Evolutionary conservation across 768 basidiomycete species (phyloP), one percentile per base, ranked within the genome.

Genomic region (Russula foetens): DNA sequence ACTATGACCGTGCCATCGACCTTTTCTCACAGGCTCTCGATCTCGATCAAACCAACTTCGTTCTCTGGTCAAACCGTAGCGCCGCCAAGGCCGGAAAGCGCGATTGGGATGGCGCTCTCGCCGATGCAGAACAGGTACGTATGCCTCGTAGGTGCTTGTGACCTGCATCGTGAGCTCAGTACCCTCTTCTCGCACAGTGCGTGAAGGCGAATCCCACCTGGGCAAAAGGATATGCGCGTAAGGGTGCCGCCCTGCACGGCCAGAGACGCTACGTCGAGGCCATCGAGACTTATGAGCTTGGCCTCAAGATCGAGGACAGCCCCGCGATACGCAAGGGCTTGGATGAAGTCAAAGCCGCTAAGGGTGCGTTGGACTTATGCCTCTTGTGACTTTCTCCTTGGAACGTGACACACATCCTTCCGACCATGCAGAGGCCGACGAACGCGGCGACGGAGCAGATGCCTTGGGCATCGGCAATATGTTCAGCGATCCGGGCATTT

Each of bases 171-270:
- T n/a, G n/a, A n/a, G n/a, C n/a, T n/a, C n/a, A n/a, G n/a, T n/a
- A n/a, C n/a, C 24, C 17, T 12, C 15, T 33, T 35, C 38, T 45
- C 15, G 9, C 29, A 7, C 65, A 95, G 92, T 92, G 90, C 63
- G 79, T 95, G 69, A 80, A 81, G 68, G 76, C 88, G 59, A 90
- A 87, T 66, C 84, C 90, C 5, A 75, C 80, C 1, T 97, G 95
- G 90, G 76, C 86, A 28, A 98, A 98, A 71, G 93, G 94, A 7
- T 92, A 87, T 75, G 88, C 86, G 17, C 83, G 95, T 58, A 93
- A 93, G 70, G 95, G 95, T 48, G 94, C 95, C 51, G 95, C 95
- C 28, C 74, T 97, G 61, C 95, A 97, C 68, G 95, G 95, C 33
- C 77, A 83, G 38, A 78, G 79, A 59, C 77, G 80, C 70, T 96